Percentiles rank a stretch among this genome's conserved stretches.
phyloP scores from a whole-genome alignment of 1,139 yeast genomes.

The Pichia sp. region DNA sequence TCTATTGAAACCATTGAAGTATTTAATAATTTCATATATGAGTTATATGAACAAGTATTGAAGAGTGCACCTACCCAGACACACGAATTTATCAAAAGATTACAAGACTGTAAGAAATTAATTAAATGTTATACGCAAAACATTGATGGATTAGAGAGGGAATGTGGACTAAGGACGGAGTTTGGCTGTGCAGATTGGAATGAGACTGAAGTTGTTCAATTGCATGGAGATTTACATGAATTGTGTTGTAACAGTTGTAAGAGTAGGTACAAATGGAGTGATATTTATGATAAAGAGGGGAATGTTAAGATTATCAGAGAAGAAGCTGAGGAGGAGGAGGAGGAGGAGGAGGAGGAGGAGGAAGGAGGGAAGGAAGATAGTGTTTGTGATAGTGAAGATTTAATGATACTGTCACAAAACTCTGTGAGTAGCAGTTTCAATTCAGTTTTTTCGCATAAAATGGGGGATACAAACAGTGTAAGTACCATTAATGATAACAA shows the following conservation, averaged over 20 bases:
- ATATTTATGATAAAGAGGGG: slow-evolving; percentile 71
- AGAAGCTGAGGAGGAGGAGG: not conserved
- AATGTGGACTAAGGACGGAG: slow-evolving; percentile 26
- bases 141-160: slow-evolving; percentile 62
- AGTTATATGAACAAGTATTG: slow-evolving; percentile 56
- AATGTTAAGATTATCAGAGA: slow-evolving; percentile 46
- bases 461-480: not conserved
- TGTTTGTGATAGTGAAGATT: slow-evolving; percentile 2
- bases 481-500: too few relatives aligned
- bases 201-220: slow-evolving; percentile 68
- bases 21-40: slow-evolving; percentile 73
- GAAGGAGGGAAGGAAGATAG: not conserved
- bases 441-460: slow-evolving; percentile 5
- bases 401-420: slow-evolving; percentile 9
- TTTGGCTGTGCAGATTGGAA: slow-evolving; percentile 43
- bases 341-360: not conserved
- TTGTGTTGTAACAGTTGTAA: slow-evolving; percentile 46
- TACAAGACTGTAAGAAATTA: slow-evolving; percentile 61
- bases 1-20: slow-evolving; percentile 54
- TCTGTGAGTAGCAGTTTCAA: slow-evolving; percentile 1
- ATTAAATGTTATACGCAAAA: slow-evolving; percentile 82
- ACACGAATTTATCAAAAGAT: slow-evolving; percentile 63
- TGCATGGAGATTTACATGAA: slow-evolving; percentile 82
- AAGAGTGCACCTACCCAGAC: slow-evolving; percentile 76
- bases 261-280: slow-evolving; percentile 53